Evolutionary conservation across 1,139 yeast genomes (phyloP).

Genomic region (Debaryomyces sp.): DNA sequence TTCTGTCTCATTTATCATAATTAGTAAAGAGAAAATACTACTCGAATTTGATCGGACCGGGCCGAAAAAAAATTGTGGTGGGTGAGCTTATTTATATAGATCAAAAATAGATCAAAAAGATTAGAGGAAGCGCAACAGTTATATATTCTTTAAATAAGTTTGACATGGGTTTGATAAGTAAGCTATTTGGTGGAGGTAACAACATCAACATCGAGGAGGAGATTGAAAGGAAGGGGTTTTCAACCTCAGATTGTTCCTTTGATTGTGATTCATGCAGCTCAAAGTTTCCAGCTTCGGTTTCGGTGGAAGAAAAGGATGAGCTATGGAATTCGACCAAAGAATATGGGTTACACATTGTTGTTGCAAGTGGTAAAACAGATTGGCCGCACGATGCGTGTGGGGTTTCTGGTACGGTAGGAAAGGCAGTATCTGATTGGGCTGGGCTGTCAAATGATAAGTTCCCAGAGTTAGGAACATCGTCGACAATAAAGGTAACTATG

Average conservation of each 20-base stretch:
- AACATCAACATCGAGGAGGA: conserved; percentile 17
- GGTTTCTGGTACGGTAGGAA: conserved; percentile 52
- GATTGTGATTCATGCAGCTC: conserved; percentile 54
- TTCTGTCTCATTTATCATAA: background rate
- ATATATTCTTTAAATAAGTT: background rate
- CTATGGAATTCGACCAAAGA: conserved; percentile 75
- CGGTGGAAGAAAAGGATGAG: conserved; percentile 51
- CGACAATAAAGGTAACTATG: conserved; percentile 52
- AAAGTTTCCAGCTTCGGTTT: conserved; percentile 60
- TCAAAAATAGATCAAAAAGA: background rate
- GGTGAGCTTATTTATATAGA: background rate
- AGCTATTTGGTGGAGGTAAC: background rate
- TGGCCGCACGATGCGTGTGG: conserved; percentile 82
- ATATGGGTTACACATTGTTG: conserved; percentile 69
- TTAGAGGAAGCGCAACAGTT: background rate
- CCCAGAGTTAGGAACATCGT: conserved; percentile 17
- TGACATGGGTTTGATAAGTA: conserved; percentile 6
- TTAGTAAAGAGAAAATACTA: background rate
- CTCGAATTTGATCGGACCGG: background rate
- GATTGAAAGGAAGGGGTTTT: conserved; percentile 41
- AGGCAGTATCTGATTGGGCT: conserved; percentile 54
- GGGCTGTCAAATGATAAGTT: conserved; percentile 12
- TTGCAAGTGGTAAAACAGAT: conserved; percentile 82
- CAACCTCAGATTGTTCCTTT: conserved; percentile 44
- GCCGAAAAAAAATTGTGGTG: background rate